A percentile compares a stretch with the other conserved stretches of the same genome.
Conservation (phyloP, 2,329 filamentous ascomycete species). For the Hypoxylon sp. region DNA sequence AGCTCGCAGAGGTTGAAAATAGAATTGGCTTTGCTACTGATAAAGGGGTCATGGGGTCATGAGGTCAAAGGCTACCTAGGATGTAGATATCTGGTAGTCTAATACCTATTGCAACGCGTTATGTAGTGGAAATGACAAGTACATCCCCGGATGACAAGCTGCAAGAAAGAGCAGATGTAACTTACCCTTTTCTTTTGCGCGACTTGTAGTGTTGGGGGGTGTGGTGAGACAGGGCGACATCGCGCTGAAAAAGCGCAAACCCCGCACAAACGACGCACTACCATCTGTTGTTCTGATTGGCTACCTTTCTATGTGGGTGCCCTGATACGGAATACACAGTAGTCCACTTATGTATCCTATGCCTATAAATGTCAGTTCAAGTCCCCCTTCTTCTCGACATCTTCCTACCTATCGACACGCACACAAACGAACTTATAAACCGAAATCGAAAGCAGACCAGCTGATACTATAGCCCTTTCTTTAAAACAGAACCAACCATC, state of each 20-base stretch:
- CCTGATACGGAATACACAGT: conserved; percentile 32
- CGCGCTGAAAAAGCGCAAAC: conserved; percentile 40
- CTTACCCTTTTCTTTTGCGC: conserved; percentile 35
- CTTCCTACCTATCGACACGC: conserved; percentile 9
- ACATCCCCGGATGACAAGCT: neutral
- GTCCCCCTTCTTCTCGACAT: conserved; percentile 12
- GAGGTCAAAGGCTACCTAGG: too few relatives aligned
- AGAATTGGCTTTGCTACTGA: conserved; percentile 21
- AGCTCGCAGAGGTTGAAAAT: conserved; percentile 19
- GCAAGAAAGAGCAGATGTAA: neutral
- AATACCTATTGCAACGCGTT: neutral
- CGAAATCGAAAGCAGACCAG: conserved; percentile 8
- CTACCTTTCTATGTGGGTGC: conserved; percentile 1
- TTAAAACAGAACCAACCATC: conserved; percentile 7
- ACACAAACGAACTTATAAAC: conserved; percentile 4
- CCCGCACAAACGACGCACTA: conserved; percentile 40
- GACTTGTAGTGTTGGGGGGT: conserved; percentile 39
- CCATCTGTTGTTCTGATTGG: conserved; percentile 26
- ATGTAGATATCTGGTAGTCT: neutral
- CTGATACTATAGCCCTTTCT: conserved; percentile 1
- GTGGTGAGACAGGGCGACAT: conserved; percentile 43
- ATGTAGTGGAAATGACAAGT: neutral
- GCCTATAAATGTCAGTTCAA: conserved; percentile 26
- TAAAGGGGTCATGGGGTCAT: conserved; percentile 6
- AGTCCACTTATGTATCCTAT: conserved; percentile 22